Evolutionary conservation across 176 grass and related monocot genomes (phyloP).

Genomic region (Pharus latifolius): DNA sequence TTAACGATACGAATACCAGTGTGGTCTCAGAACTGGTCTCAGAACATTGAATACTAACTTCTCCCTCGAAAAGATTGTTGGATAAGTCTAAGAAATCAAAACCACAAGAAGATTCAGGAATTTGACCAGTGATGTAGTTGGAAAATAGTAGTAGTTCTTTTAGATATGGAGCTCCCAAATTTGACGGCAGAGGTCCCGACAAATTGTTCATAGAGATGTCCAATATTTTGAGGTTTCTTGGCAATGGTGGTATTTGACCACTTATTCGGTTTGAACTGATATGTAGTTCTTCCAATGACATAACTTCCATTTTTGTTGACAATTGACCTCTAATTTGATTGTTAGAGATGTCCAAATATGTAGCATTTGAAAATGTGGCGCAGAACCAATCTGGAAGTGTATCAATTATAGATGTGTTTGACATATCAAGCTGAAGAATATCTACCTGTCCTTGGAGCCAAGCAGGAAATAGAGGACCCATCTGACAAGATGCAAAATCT

Average conservation of each 20-base stretch:
- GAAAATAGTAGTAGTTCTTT: not conserved
- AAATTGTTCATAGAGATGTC: not conserved
- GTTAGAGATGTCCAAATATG: not conserved
- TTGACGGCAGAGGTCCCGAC: not conserved
- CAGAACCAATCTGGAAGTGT: constrained; percentile 18
- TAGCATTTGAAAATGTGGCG: not conserved
- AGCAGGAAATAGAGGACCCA: constrained; percentile 20
- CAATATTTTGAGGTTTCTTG: not conserved
- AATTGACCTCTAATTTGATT: constrained; percentile 24
- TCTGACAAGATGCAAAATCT: not conserved
- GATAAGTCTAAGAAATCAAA: constrained; percentile 17
- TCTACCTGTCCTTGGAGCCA: constrained; percentile 5
- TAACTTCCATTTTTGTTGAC: not conserved
- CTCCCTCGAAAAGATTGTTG: not conserved
- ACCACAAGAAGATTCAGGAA: constrained; percentile 3
- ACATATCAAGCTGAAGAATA: not conserved
- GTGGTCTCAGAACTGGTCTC: too few species aligned
- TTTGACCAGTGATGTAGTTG: constrained; percentile 1
- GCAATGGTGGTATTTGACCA: not conserved
- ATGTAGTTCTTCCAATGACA: not conserved
- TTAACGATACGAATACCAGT: not conserved
- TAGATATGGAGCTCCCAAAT: not conserved
- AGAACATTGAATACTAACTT: not conserved
- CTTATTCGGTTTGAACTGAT: not conserved
- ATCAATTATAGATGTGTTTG: not conserved